Evolutionary conservation across 345 rosid genomes (phyloP).

Genomic region (Eucalyptus melliodora): DNA sequence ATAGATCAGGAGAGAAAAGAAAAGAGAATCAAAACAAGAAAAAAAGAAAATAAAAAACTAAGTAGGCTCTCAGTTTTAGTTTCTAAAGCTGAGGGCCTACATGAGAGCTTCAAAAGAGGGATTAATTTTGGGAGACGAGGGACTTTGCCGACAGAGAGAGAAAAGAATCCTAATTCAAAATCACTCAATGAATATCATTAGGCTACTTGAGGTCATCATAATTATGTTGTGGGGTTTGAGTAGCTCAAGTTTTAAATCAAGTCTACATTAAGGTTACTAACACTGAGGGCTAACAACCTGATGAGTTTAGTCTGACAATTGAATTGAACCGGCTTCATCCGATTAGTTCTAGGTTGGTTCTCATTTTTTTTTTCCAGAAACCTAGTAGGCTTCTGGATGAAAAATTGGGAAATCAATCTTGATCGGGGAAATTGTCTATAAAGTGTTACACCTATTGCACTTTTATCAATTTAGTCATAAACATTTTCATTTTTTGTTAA

Average conservation of each 20-base stretch:
- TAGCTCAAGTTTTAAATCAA: not conserved
- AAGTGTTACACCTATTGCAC: too few relatives aligned
- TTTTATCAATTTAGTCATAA: too few relatives aligned
- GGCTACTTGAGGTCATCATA: not conserved
- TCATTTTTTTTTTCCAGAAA: too few relatives aligned
- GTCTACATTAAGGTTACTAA: not conserved
- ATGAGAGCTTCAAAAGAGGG: not conserved
- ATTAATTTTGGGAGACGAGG: not conserved
- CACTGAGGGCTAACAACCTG: not conserved
- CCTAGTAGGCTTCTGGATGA: not conserved
- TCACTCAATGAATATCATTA: not conserved
- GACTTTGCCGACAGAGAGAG: not conserved
- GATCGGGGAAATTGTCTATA: not conserved
- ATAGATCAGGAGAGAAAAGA: not conserved
- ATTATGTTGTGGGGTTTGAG: not conserved
- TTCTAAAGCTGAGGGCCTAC: not conserved
- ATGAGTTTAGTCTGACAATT: not conserved
- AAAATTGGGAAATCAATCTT: not conserved
- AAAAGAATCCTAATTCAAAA: not conserved
- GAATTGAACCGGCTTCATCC: not conserved
- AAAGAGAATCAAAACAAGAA: not conserved
- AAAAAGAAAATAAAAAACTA: not conserved
- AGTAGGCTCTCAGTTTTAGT: too few relatives aligned
- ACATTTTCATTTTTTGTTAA: fast-evolving
- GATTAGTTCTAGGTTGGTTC: not conserved